These are phyloP conservation scores for Yamadazyma spencermartinsiae DNA, from an alignment of 1,139 yeast genomes.

Conservation along the genomic window DNA sequence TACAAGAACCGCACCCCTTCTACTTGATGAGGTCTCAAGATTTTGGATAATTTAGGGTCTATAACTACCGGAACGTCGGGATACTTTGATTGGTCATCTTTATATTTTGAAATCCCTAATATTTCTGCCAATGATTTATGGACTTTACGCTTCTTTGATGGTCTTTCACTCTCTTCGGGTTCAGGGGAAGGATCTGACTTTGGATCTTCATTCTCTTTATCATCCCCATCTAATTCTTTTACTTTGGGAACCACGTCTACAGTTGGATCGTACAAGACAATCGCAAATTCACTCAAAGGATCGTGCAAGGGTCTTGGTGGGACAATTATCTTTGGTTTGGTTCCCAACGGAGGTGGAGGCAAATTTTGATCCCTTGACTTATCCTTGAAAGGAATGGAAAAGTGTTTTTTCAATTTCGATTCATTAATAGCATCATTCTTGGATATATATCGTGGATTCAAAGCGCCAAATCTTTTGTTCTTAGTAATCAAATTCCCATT, in stretches of 20 bases:
- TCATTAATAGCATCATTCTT: constrained; percentile 34
- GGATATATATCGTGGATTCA: constrained; percentile 43
- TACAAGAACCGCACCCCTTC: constrained; percentile 93
- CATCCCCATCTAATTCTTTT: constrained; percentile 12
- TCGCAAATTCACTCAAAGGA: constrained; percentile 91
- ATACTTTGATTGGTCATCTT: constrained; percentile 53
- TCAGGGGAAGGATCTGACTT: constrained; percentile 14
- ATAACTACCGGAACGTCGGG: constrained; percentile 95
- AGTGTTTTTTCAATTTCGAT: constrained; percentile 39
- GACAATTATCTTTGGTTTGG: constrained; percentile 62
- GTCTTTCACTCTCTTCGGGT: constrained; percentile 7
- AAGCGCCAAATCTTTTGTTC: constrained; percentile 46
- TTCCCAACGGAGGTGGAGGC: constrained; percentile 84
- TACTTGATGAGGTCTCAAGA: constrained; percentile 92
- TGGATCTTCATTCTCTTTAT: constrained; percentile 15
- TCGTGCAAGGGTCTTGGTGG: constrained; percentile 92
- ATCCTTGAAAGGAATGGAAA: constrained; percentile 52
- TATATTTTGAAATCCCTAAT: constrained; percentile 63
- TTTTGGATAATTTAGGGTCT: constrained; percentile 83
- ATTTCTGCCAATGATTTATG: constrained; percentile 80
- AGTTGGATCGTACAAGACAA: constrained; percentile 93
- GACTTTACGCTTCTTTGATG: constrained; percentile 30
- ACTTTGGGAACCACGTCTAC: constrained; percentile 60
- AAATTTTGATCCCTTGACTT: constrained; percentile 26
- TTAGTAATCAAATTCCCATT: constrained; percentile 26